Percentiles rank a stretch among this genome's conserved stretches.
Evolutionary conservation across 1,284 basidiomycete genomes (phyloP).

Genomic region (Naganishia sp.): DNA sequence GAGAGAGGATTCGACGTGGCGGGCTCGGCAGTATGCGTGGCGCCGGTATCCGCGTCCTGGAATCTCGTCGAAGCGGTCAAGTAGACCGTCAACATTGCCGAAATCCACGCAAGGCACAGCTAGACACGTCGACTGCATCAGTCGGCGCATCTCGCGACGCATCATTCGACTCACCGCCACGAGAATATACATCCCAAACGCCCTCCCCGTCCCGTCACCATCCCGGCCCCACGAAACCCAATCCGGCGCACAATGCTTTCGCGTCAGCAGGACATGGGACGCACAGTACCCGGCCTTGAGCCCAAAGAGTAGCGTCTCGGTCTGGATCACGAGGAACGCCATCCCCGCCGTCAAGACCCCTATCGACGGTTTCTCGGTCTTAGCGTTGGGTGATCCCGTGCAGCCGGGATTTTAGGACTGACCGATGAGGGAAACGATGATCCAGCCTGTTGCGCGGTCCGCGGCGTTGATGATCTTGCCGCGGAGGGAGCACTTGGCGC

Average conservation of each 20-base stretch:
- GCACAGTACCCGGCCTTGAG: slow-evolving; percentile 87
- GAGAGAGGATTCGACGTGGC: slow-evolving; percentile 53
- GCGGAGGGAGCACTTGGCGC: slow-evolving; percentile 65
- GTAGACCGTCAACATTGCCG: slow-evolving; percentile 78
- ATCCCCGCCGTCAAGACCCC: slow-evolving; percentile 79
- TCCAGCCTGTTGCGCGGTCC: slow-evolving; percentile 86
- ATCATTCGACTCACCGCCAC: slow-evolving; percentile 67
- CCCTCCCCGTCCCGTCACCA: slow-evolving; percentile 58
- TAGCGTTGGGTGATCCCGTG: too few species aligned
- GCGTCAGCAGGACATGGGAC: slow-evolving; percentile 70
- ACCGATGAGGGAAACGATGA: slow-evolving; percentile 75
- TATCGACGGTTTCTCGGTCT: slow-evolving; percentile 21
- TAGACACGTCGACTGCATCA: slow-evolving; percentile 20
- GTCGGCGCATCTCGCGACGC: neutral
- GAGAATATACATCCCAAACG: slow-evolving; percentile 64
- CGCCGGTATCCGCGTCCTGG: slow-evolving; percentile 34
- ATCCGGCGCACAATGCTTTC: slow-evolving; percentile 66
- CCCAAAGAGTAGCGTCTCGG: slow-evolving; percentile 91
- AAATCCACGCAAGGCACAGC: slow-evolving; percentile 67
- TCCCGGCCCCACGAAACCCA: slow-evolving; percentile 29
- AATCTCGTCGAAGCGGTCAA: slow-evolving; percentile 86
- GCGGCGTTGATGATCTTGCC: slow-evolving; percentile 69
- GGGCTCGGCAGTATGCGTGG: slow-evolving; percentile 62
- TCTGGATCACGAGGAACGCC: slow-evolving; percentile 82
- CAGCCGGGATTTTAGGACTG: too few species aligned